phyloP scores from a whole-genome alignment of 2,329 filamentous ascomycete species.

The Chalaropsis thielavioides region DNA sequence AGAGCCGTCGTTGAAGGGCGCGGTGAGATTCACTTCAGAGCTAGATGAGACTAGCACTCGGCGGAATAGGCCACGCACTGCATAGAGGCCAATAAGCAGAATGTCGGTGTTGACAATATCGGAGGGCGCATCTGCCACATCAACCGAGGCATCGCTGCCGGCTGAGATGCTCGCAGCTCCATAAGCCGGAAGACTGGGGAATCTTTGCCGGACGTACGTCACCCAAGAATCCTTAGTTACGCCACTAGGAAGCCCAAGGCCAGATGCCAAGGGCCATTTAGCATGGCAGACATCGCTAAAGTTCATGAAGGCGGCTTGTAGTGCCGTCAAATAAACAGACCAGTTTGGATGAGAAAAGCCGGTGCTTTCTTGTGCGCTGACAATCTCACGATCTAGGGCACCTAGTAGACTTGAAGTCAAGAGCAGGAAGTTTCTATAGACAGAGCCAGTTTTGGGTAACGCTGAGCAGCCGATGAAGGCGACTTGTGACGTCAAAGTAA shows the following conservation, averaged over 20 bases:
- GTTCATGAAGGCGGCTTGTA: conserved; percentile 26
- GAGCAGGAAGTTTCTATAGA: conserved; percentile 30
- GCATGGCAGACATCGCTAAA: conserved; percentile 30
- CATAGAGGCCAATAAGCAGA: conserved; percentile 11
- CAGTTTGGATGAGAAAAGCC: conserved; percentile 6
- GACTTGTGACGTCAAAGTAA: conserved; percentile 30
- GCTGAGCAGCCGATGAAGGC: conserved; percentile 37
- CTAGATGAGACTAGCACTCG: neutral
- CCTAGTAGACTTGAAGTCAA: conserved; percentile 21
- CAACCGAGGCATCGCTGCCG: neutral
- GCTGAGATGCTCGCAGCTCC: neutral
- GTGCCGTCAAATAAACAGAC: conserved; percentile 18
- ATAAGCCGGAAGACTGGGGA: conserved; percentile 22
- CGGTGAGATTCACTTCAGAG: neutral
- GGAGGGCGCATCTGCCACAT: neutral
- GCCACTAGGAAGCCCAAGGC: conserved; percentile 16
- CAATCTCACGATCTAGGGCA: conserved; percentile 10
- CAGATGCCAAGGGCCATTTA: conserved; percentile 16
- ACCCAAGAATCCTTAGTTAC: conserved; percentile 22
- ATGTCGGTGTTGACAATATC: conserved; percentile 11
- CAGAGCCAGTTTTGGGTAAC: conserved; percentile 22
- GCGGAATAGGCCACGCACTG: conserved; percentile 8
- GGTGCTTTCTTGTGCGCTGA: neutral
- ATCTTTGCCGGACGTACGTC: conserved; percentile 21
- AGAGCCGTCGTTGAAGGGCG: conserved; percentile 13